Base-by-base conservation (phyloP, 129 eudicot genomes). In the Erigeron canadensis region DNA sequence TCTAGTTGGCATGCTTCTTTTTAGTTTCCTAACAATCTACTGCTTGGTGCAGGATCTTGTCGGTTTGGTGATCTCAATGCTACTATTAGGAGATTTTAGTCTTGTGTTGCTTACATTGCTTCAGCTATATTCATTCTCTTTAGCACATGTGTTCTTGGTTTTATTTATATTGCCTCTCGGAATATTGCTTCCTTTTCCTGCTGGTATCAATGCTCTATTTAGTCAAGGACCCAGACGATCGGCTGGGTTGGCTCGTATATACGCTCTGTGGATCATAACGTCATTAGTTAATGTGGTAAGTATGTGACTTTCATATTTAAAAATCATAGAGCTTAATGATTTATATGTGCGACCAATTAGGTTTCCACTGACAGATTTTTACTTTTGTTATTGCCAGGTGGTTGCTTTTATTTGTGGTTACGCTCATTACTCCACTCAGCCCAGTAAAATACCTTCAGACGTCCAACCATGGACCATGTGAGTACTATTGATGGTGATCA, bases 171-270 rank as follows among this genome's bases (percentile, higher is more conserved):
- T 90, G 56, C 99, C 99, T 7, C 90, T 95, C 41, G 99, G 97
- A 42, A 84, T 95, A 67, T 85, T 95, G 53, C 97, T 95, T 56
- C 99, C 99, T 3, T 90, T 90, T 74, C 99, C 99, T 51, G 96
- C 97, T 73, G 99, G 99, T 44, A 95, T 95, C 47, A 95, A 95
- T 69, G 99, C 99, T 72, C 80, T 95, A 23, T 90, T 95, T 79
- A 95, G 97, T 81, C 99, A 95, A 80, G 97, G 99, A 28, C 97
- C 96, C 45, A 82, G 96, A 40, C 91, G 96, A 28, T 88, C 99
- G 34, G 94, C 99, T 4, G 99, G 99, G 48, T 91, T 90, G 66
- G 99, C 99, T 58, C 99, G 99, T 69, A 79, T 88, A 56, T 95
- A 95, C 76, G 99, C 99, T 76, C 79, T 95, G 73, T 95, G 99